Percentiles rank a stretch among this genome's conserved stretches.
Conservation (phyloP, 106 monocot genomes). For the Allium sativum region DNA sequence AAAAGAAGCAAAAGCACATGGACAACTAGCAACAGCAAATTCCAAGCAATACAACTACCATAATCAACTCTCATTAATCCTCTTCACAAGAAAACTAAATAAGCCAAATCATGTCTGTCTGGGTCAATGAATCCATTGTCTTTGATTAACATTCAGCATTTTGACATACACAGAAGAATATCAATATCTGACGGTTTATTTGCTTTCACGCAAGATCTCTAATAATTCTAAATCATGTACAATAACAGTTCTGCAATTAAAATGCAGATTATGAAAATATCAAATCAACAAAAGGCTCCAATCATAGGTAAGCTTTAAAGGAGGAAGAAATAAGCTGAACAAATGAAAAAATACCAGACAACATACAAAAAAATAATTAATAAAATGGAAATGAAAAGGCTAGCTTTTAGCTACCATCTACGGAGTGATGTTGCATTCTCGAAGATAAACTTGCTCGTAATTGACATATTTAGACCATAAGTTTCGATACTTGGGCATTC, state of each 20-base stretch:
- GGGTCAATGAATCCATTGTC: too few relatives aligned
- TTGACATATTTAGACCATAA: slow-evolving; percentile 40
- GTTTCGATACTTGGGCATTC: slow-evolving; percentile 27
- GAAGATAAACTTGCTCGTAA: slow-evolving; percentile 35
- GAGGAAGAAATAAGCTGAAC: slow-evolving; percentile 4
- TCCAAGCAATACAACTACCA: too few relatives aligned
- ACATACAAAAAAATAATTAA: background rate
- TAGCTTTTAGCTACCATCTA: background rate
- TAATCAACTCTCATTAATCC: too few relatives aligned
- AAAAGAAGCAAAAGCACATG: too few relatives aligned
- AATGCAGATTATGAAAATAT: background rate
- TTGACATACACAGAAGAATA: too few relatives aligned
- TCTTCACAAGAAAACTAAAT: too few relatives aligned
- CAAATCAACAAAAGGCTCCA: background rate
- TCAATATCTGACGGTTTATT: too few relatives aligned
- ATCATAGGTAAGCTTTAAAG: background rate
- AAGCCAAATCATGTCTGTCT: too few relatives aligned
- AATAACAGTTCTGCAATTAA: slow-evolving; percentile 1
- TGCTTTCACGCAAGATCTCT: background rate
- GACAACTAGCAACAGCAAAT: too few relatives aligned
- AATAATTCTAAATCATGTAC: slow-evolving; percentile 13
- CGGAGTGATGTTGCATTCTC: slow-evolving; percentile 50
- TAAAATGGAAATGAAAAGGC: background rate
- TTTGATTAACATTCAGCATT: too few relatives aligned
- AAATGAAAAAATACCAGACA: background rate